A percentile compares a stretch with the other conserved stretches of the same genome.
Conservation (phyloP, 1,139 yeast genomes). For the Suhomyces bolitotheri region DNA sequence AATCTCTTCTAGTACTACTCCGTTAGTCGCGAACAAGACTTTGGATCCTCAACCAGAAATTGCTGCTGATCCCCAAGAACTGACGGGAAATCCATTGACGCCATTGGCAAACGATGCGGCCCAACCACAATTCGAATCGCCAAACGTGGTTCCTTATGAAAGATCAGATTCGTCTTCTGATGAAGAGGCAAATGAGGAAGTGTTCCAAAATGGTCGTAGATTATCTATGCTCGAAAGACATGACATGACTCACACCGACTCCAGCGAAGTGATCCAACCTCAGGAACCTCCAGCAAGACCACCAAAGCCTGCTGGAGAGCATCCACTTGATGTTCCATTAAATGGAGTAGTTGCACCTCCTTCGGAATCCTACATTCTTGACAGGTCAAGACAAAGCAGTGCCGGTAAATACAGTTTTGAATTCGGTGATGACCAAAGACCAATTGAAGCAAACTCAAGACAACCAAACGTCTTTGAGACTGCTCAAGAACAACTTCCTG, state of each 20-base stretch:
- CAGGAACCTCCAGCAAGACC: constrained; percentile 6
- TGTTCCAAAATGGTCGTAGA: constrained; percentile 21
- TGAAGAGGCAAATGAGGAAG: constrained; percentile 25
- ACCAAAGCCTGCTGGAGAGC: constrained; percentile 3
- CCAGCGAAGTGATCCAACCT: constrained; percentile 4
- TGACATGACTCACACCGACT: constrained; percentile 23
- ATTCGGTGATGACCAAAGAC: constrained; percentile 41
- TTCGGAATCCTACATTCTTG: constrained; percentile 4
- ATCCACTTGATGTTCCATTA: constrained; percentile 1
- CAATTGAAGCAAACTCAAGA: constrained; percentile 32
- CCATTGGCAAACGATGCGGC: constrained; percentile 3
- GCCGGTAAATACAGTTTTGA: constrained; percentile 44
- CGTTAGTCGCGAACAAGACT: constrained; percentile 6
- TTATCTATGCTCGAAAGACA: constrained; percentile 38
- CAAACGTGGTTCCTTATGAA: constrained; percentile 24
- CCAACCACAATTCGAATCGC: constrained; percentile 17
- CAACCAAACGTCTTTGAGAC: constrained; percentile 10
- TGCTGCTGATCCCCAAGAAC: neutral
- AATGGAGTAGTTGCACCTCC: constrained; percentile 6
- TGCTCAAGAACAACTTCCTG: constrained; percentile 17
- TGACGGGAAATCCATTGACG: constrained; percentile 4
- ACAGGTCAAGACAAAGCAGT: constrained; percentile 20
- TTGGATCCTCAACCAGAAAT: neutral
- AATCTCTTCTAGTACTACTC: constrained; percentile 1
- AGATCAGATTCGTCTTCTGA: constrained; percentile 26